These are phyloP conservation scores for Paecilomyces sp. DNA, from an alignment of 2,329 filamentous ascomycete species.

Conservation along the genomic window DNA sequence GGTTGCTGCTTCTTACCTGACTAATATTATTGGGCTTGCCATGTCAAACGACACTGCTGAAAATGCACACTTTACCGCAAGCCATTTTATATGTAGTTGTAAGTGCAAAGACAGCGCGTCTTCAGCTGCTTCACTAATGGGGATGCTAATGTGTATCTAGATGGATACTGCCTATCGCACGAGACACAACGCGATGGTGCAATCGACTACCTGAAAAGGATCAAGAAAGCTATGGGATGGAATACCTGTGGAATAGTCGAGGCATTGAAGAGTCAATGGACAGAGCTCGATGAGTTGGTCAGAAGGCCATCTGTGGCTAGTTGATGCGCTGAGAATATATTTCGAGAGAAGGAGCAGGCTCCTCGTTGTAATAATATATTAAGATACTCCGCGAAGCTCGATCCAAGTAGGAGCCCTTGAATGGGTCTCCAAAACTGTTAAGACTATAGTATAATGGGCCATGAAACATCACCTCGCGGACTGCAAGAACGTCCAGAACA, in stretches of 20 bases:
- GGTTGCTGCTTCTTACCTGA: background rate
- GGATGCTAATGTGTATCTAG: constrained; percentile 9
- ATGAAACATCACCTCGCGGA: too few relatives aligned
- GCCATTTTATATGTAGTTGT: constrained; percentile 26
- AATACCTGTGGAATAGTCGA: constrained; percentile 23
- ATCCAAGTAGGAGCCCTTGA: too few relatives aligned
- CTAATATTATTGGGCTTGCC: background rate
- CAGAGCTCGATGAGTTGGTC: constrained; percentile 11
- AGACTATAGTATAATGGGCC: too few relatives aligned
- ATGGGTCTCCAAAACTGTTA: too few relatives aligned
- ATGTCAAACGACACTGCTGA: constrained; percentile 3
- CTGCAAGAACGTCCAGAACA: background rate
- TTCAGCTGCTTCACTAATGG: too few relatives aligned
- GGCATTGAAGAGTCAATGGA: constrained; percentile 22
- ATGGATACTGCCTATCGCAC: constrained; percentile 25
- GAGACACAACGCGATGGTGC: constrained; percentile 20
- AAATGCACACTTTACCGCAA: constrained; percentile 27
- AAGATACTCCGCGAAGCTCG: too few relatives aligned
- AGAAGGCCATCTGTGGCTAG: background rate
- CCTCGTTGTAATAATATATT: background rate
- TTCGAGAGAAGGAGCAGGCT: constrained; percentile 1
- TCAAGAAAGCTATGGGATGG: constrained; percentile 23
- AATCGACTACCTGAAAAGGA: constrained; percentile 17
- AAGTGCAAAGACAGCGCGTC: constrained; percentile 2
- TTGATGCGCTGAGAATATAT: background rate